phyloP scores from a whole-genome alignment of 306 rosid species.

The Trifolium dubium region DNA sequence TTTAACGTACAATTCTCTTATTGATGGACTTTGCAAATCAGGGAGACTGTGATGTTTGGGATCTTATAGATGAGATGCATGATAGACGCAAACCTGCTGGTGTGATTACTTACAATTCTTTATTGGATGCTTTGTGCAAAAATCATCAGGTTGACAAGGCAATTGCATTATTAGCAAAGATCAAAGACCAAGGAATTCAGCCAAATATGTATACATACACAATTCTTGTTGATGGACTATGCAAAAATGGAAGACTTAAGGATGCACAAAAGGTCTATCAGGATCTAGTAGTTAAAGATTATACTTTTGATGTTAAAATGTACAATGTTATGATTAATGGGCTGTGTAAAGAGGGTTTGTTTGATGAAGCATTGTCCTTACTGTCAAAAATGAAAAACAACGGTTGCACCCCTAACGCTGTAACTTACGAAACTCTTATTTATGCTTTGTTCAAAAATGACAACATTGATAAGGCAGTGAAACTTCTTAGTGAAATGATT shows the following conservation, averaged over 20 bases:
- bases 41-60: neutral
- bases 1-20: neutral
- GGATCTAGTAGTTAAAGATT: neutral
- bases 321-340: too few species aligned
- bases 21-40: slow-evolving; percentile 19
- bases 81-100: neutral
- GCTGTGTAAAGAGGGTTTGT: too few species aligned
- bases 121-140: too few species aligned
- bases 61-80: neutral
- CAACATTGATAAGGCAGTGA: neutral
- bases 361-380: neutral
- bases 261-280: neutral
- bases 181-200: neutral
- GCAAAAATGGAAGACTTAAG: neutral
- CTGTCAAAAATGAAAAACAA: neutral
- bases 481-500: neutral
- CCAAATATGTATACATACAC: neutral
- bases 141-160: too few species aligned
- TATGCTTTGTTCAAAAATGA: neutral
- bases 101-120: neutral
- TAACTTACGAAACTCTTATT: neutral
- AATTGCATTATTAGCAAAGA: too few species aligned
- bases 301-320: too few species aligned
- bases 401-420: neutral
- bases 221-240: neutral